Evolutionary conservation across 257 asterid species (phyloP).

Genomic region (Gynochthodes officinalis): DNA sequence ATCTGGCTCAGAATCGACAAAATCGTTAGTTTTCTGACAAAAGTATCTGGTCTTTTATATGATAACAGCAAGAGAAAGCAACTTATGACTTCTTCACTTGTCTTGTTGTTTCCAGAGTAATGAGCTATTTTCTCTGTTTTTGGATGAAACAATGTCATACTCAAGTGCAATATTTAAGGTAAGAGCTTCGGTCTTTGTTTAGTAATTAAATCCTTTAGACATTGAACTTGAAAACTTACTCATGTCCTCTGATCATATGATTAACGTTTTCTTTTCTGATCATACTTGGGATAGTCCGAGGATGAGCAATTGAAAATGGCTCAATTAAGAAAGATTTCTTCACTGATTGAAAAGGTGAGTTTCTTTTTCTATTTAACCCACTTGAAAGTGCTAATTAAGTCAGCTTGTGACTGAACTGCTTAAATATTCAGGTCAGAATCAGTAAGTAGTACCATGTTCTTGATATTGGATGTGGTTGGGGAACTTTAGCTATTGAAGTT

Average conservation of each 20-base stretch:
- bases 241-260: neutral
- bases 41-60: neutral
- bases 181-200: slow-evolving; percentile 6
- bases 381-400: too few relatives aligned
- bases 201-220: neutral
- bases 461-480: slow-evolving; percentile 98
- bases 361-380: neutral
- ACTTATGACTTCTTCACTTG: neutral
- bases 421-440: slow-evolving; percentile 52
- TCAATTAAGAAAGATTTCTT: slow-evolving; percentile 68
- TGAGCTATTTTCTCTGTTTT: slow-evolving; percentile 50
- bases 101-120: slow-evolving; percentile 58
- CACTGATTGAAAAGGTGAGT: slow-evolving; percentile 70
- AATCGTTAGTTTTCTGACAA: too few relatives aligned
- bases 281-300: slow-evolving; percentile 37
- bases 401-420: neutral
- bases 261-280: neutral
- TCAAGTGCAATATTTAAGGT: slow-evolving; percentile 86
- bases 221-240: neutral
- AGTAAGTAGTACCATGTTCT: slow-evolving; percentile 61
- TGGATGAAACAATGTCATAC: slow-evolving; percentile 88
- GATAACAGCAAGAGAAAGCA: neutral
- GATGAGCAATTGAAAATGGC: slow-evolving; percentile 71
- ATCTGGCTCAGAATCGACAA: too few relatives aligned
- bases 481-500: slow-evolving; percentile 79